These are phyloP conservation scores for Ogataea trehalophila DNA, from an alignment of 805 yeast species.

Conservation along the genomic window DNA sequence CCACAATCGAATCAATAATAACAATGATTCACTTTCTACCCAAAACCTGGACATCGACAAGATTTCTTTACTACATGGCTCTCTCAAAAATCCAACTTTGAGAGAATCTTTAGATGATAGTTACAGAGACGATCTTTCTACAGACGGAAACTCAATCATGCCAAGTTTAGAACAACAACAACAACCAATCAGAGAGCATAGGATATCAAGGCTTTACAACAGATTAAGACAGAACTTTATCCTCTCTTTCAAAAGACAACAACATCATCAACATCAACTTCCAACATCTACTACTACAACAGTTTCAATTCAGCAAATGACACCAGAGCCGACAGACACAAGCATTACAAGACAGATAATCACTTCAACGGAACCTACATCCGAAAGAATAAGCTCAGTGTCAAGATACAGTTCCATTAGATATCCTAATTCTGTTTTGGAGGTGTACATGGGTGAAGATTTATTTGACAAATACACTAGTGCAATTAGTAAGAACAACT, in stretches of 20 bases:
- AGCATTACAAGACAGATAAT: background rate
- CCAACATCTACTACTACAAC: background rate
- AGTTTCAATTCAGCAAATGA: background rate
- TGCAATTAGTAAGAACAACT: background rate
- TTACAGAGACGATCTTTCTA: too few relatives aligned
- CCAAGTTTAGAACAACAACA: background rate
- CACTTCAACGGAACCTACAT: background rate
- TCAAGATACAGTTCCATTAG: conserved; percentile 14
- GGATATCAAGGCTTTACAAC: conserved; percentile 13
- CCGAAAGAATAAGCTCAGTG: conserved; percentile 3
- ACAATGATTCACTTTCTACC: background rate
- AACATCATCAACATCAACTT: background rate
- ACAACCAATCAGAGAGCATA: conserved; percentile 6
- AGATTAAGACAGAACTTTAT: conserved; percentile 12
- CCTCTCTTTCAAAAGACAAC: conserved; percentile 10
- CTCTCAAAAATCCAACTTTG: too few relatives aligned
- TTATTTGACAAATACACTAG: conserved; percentile 10
- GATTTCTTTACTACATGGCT: too few relatives aligned
- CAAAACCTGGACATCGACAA: background rate
- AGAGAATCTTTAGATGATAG: too few relatives aligned
- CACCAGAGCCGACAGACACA: background rate
- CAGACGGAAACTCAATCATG: too few relatives aligned
- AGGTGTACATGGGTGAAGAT: conserved; percentile 19
- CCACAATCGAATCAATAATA: background rate
- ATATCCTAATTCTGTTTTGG: conserved; percentile 19